Percentiles rank a stretch among this genome's conserved stretches.
Conservation (phyloP, 2,329 filamentous ascomycete species). For the Alternaria burnsii region DNA sequence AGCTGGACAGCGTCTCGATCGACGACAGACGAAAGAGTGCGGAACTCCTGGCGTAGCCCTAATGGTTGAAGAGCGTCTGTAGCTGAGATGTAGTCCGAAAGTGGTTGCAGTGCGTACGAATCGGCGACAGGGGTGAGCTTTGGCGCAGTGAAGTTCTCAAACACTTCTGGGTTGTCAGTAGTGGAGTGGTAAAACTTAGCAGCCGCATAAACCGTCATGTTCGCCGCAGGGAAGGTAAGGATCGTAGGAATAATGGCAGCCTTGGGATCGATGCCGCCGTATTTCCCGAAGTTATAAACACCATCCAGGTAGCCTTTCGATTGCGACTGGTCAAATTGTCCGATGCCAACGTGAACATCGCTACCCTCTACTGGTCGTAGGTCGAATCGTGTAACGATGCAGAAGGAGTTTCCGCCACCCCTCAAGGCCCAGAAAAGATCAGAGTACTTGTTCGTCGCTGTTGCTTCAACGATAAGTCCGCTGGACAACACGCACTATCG, state of each 20-base stretch:
- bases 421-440: slow-evolving; percentile 47
- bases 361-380: slow-evolving; percentile 17
- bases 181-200: slow-evolving; percentile 32
- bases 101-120: slow-evolving; percentile 21
- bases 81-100: slow-evolving; percentile 21
- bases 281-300: slow-evolving; percentile 30
- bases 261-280: slow-evolving; percentile 27
- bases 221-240: slow-evolving; percentile 20
- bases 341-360: slow-evolving; percentile 22
- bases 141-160: slow-evolving; percentile 35
- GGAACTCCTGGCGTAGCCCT: slow-evolving; percentile 28
- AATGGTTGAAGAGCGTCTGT: slow-evolving; percentile 21
- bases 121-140: slow-evolving; percentile 24
- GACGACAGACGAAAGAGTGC: slow-evolving; percentile 24
- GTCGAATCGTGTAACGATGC: slow-evolving; percentile 30
- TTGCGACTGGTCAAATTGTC: slow-evolving; percentile 25
- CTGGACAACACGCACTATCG: slow-evolving; percentile 33
- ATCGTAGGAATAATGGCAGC: slow-evolving; percentile 33
- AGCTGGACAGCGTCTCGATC: slow-evolving; percentile 23
- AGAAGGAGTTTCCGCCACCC: slow-evolving; percentile 39
- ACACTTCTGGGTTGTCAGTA: slow-evolving; percentile 17
- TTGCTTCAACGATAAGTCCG: slow-evolving; percentile 33
- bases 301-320: slow-evolving; percentile 27
- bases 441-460: slow-evolving; percentile 30
- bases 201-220: slow-evolving; percentile 26